phyloP scores from a whole-genome alignment of 1,139 yeast species.

The Debaryomycetaceae sp. region DNA sequence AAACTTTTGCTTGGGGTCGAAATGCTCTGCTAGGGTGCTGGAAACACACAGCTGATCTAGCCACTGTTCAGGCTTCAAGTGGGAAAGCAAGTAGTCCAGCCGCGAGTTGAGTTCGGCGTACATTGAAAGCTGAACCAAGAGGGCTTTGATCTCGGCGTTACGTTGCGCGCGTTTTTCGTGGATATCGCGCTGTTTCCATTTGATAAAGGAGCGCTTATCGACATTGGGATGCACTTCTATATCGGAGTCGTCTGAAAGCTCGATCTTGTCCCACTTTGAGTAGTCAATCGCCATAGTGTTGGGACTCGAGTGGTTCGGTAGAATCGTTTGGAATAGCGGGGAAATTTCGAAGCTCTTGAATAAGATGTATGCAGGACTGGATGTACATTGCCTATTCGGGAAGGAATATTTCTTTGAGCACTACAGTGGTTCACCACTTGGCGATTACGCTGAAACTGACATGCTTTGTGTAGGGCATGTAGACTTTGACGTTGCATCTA shows the following conservation, averaged over 20 bases:
- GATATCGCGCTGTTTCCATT: slow-evolving; percentile 95
- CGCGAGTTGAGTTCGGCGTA: slow-evolving; percentile 64
- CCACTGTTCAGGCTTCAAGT: slow-evolving; percentile 31
- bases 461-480: too few species aligned
- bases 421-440: too few species aligned
- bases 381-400: too few species aligned
- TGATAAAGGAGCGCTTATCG: slow-evolving; percentile 82
- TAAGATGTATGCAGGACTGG: too few species aligned
- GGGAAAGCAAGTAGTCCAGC: slow-evolving; percentile 49
- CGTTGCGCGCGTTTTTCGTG: slow-evolving; percentile 85
- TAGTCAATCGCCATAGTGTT: slow-evolving; percentile 74
- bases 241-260: slow-evolving; percentile 91
- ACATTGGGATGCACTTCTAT: slow-evolving; percentile 97
- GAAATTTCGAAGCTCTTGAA: too few species aligned
- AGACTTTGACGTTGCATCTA: too few species aligned
- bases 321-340: too few species aligned
- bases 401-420: too few species aligned
- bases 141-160: slow-evolving; percentile 61
- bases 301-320: neutral
- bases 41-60: slow-evolving; percentile 28
- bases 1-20: slow-evolving; percentile 49
- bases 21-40: slow-evolving; percentile 33
- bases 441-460: too few species aligned
- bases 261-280: slow-evolving; percentile 96
- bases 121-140: slow-evolving; percentile 66